Evolutionary conservation across 345 rosid genomes (phyloP), one percentile per base, ranked within the genome.

Genomic region (Rhizophora mangle): DNA sequence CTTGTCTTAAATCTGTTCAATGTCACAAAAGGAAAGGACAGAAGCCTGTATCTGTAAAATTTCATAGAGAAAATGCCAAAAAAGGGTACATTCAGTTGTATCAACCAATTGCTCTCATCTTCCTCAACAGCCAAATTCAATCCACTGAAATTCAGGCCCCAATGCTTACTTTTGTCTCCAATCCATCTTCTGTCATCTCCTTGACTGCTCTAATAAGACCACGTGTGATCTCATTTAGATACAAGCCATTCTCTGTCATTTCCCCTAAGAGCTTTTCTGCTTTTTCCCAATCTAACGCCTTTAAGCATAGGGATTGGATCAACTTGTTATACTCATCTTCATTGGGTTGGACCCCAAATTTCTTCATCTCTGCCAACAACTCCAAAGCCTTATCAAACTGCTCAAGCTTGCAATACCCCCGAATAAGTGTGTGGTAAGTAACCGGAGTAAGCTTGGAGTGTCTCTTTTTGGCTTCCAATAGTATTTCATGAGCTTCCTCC

Each of bases 331-430:
- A 91, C 74, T 89, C 98, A 58, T 91, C 96, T 13, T 67, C 83
- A 68, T 79, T 85, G 64, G 92, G 88, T 55, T 78, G 66, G 63
- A 89, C 88, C 4, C 91, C 96, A 11, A 60, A 84, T 22, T 74
- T 69, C 79, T 83, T 82, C 97, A 93, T 91, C 79, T 93, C 96
- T 29, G 64, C 74, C 80, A 93, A 67, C 73, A 93, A 76, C 22
- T 79, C 73, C 78, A 93, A 58, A 46, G 94, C 98, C 64, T 85
- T 76, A 51, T 85, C 94, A 31, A 86, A 91, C 56, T 86, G 87
- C 71, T 89, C 92, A 26, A 85, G 82, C 78, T 87, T 91, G 86
- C 92, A 84, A 67, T 88, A 89, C 34, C 97, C 93, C 18, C 97
- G 79, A 74, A 91, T 88, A 21, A 91, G 91, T 2, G 88, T 65